Percentiles rank a stretch among this genome's conserved stretches.
These are phyloP conservation scores for Psilocybe azurescens DNA, from an alignment of 768 basidiomycete species.

Conservation along the genomic window DNA sequence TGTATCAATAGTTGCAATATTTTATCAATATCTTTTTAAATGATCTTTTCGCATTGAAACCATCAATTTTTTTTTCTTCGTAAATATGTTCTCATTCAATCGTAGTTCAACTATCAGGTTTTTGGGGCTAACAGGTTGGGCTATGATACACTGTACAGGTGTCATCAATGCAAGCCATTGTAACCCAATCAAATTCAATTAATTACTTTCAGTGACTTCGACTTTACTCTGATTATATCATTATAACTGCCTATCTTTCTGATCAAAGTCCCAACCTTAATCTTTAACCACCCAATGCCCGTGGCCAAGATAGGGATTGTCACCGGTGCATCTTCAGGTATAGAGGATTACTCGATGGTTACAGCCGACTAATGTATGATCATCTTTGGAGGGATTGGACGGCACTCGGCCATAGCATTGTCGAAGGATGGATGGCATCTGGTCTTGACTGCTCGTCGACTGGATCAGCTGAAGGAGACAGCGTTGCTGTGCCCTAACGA, in stretches of 20 bases:
- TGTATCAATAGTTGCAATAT: constrained; percentile 16
- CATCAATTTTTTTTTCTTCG: too few species aligned
- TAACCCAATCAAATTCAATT: too few species aligned
- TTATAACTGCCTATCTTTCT: too few species aligned
- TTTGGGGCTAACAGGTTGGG: too few species aligned
- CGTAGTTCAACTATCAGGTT: too few species aligned
- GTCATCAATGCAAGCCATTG: too few species aligned
- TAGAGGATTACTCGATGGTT: background rate
- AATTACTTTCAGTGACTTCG: too few species aligned
- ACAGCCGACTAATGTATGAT: background rate
- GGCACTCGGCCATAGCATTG: constrained; percentile 69
- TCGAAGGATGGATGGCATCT: constrained; percentile 73
- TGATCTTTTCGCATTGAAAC: background rate
- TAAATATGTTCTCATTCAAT: too few species aligned
- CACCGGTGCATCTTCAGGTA: constrained; percentile 63
- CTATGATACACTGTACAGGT: too few species aligned
- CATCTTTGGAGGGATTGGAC: constrained; percentile 59
- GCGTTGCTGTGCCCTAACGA: constrained; percentile 42
- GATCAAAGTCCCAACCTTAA: background rate
- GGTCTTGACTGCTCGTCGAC: constrained; percentile 67
- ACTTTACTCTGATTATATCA: too few species aligned
- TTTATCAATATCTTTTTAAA: background rate
- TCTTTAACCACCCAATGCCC: background rate
- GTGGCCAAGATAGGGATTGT: constrained; percentile 36
- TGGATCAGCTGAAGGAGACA: constrained; percentile 64